Base-by-base conservation (phyloP, 164 flowering plant genomes). In the Echeveria elegans region DNA sequence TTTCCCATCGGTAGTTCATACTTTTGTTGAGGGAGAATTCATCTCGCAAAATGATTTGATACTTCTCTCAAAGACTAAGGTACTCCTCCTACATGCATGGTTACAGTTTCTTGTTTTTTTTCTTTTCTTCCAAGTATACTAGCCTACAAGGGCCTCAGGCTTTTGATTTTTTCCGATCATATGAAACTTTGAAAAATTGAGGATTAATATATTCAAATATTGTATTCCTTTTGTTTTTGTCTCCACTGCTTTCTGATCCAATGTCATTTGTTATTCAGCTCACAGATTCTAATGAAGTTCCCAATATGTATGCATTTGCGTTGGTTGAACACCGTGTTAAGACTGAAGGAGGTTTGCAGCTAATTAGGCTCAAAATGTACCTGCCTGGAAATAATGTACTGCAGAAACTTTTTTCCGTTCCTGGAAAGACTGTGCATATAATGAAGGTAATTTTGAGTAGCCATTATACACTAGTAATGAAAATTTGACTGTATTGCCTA, bases 281-380 rank as follows among this genome's bases (percentile, higher is more conserved):
- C 79, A 79, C 81, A 68, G 85, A 68, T 24, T n/a, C n/a, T n/a
- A 64, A 48, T 23, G 70, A 65, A 52, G 71, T 83, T 26, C 87
- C 95, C 21, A 71, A 69, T 21, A 36, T 82, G 3, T 89, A 88
- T 80, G 97, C 90, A 23, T 91, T 94, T 86, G 97, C 89, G 4
- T 65, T 88, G 69, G 97, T 88, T 69, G 96, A 89, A 69, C 77
- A 86, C 74, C 81, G 85, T 37, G 86, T 81, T 50, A 74, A 72
- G 32, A 12, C n/a, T 24, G n/a, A 52, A 34, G 70, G 34, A 36
- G 26, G 66, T 14, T n/a, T 63, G 41, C 66, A 63, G 45, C 21
- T 36, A 12, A 28, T 68, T 68, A 60, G 45, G 64, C 83, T 94
- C 34, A 77, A 90, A 72, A 81, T 88, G 81, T 82, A 73, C 76